Evolutionary conservation across 2,329 filamentous ascomycete genomes (phyloP).

Genomic region (Mycocentrospora acerina): DNA sequence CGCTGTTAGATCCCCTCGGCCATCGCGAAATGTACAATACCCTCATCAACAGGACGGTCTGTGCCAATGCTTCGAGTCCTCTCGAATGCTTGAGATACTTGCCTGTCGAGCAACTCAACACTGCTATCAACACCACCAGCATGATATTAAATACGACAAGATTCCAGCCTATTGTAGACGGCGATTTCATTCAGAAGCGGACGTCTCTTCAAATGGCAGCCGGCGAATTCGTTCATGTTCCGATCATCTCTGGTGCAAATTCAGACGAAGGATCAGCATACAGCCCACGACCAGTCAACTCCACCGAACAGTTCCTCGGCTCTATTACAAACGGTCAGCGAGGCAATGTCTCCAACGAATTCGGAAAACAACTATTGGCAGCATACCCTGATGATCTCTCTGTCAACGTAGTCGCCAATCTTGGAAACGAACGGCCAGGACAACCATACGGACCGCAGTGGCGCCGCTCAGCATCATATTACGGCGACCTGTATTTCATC

Average conservation of each 20-base stretch:
- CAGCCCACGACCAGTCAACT: slow-evolving; percentile 56
- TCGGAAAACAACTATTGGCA: slow-evolving; percentile 25
- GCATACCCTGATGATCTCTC: slow-evolving; percentile 34
- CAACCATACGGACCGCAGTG: slow-evolving; percentile 45
- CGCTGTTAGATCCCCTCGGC: slow-evolving; percentile 17
- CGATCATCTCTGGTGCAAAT: slow-evolving; percentile 65
- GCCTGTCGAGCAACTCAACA: slow-evolving; percentile 61
- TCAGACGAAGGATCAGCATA: slow-evolving; percentile 66
- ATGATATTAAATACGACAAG: slow-evolving; percentile 23
- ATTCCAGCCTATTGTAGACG: slow-evolving; percentile 54
- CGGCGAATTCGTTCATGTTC: slow-evolving; percentile 64
- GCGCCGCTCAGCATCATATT: slow-evolving; percentile 54
- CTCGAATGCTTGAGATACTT: slow-evolving; percentile 57
- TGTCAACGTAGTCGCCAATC: slow-evolving; percentile 27
- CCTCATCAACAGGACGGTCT: slow-evolving; percentile 24
- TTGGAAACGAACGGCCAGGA: slow-evolving; percentile 20
- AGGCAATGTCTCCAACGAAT: slow-evolving; percentile 22
- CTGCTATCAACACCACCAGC: slow-evolving; percentile 50
- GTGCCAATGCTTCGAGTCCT: slow-evolving; percentile 22
- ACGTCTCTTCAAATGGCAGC: slow-evolving; percentile 56
- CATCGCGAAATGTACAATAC: slow-evolving; percentile 21
- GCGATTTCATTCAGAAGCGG: slow-evolving; percentile 57
- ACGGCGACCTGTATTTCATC: slow-evolving; percentile 58
- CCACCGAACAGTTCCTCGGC: slow-evolving; percentile 54
- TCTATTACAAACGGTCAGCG: slow-evolving; percentile 36